Percentiles rank a stretch among this genome's conserved stretches.
Conservation (phyloP, 805 yeast species). For the Kuraishia cidri region DNA sequence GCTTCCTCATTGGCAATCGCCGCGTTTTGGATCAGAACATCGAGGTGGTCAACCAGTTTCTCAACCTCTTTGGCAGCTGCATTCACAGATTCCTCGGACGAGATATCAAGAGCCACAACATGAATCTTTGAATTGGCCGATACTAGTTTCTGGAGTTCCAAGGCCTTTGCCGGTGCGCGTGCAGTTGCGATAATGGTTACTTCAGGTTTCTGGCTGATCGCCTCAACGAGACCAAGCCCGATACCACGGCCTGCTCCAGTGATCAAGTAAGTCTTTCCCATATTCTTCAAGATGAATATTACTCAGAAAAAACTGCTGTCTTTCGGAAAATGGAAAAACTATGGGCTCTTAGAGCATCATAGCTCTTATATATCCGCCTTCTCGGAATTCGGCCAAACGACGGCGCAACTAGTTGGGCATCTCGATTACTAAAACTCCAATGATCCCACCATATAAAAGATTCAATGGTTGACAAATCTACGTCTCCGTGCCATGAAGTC, state of each 20-base stretch:
- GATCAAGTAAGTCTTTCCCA: slow-evolving; percentile 2
- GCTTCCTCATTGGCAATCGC: not conserved
- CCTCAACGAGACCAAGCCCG: slow-evolving; percentile 1
- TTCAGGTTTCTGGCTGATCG: not conserved
- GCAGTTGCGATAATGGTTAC: slow-evolving; percentile 1
- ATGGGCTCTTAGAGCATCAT: no score
- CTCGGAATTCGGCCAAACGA: no score
- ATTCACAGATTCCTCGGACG: not conserved
- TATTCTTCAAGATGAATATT: no score
- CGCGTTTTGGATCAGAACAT: not conserved
- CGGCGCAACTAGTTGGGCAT: no score
- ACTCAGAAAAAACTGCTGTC: no score
- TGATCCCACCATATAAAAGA: no score
- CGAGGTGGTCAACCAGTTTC: not conserved
- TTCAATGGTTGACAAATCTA: no score
- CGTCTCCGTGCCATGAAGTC: no score
- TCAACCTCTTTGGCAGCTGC: slow-evolving; percentile 1
- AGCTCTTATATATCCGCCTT: no score
- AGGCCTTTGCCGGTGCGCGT: not conserved
- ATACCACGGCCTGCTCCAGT: slow-evolving; percentile 4
- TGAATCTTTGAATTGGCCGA: not conserved
- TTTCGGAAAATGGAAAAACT: no score
- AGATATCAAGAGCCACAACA: not conserved
- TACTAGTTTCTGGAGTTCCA: not conserved
- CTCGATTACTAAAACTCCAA: no score